Percentiles rank a stretch among this genome's conserved stretches.
These are phyloP conservation scores for Aureobasidium sp. DNA, from an alignment of 2,329 filamentous ascomycete species.

Conservation along the genomic window DNA sequence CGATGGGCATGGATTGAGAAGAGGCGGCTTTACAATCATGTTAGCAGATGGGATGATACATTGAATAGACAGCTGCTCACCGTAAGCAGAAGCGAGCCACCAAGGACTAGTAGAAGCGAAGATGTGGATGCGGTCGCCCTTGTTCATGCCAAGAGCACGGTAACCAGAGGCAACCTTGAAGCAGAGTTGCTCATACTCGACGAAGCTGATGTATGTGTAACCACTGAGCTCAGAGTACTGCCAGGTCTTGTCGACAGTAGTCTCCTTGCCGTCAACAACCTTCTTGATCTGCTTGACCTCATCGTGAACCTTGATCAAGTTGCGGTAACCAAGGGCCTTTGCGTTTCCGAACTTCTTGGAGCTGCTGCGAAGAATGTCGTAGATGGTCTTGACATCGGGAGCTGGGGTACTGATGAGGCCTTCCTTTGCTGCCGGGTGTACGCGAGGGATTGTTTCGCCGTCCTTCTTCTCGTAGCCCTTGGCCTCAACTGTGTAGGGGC, in stretches of 20 bases:
- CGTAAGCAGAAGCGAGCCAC: conserved; percentile 70
- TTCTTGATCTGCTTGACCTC: conserved; percentile 90
- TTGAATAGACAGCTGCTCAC: neutral
- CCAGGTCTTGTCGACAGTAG: conserved; percentile 85
- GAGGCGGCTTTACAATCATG: conserved; percentile 53
- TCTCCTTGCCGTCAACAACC: conserved; percentile 71
- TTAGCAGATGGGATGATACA: neutral
- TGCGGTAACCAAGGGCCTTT: conserved; percentile 57
- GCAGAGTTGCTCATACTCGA: conserved; percentile 66
- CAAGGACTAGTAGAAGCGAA: conserved; percentile 77
- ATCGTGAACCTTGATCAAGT: conserved; percentile 67
- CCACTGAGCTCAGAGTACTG: conserved; percentile 76
- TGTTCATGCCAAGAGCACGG: conserved; percentile 63
- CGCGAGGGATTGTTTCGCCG: conserved; percentile 78
- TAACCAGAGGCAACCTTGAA: conserved; percentile 66
- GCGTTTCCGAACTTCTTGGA: conserved; percentile 51
- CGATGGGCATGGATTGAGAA: conserved; percentile 83
- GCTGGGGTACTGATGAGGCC: conserved; percentile 59
- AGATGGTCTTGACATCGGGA: conserved; percentile 67
- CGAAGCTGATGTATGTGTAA: conserved; percentile 71
- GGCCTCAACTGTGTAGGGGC: conserved; percentile 68
- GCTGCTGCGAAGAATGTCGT: conserved; percentile 67
- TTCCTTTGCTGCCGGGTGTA: conserved; percentile 65
- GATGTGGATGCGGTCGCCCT: conserved; percentile 65
- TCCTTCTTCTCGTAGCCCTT: conserved; percentile 60